Conservation (phyloP, 345 rosid genomes). For the Cochlearia excelsa region DNA sequence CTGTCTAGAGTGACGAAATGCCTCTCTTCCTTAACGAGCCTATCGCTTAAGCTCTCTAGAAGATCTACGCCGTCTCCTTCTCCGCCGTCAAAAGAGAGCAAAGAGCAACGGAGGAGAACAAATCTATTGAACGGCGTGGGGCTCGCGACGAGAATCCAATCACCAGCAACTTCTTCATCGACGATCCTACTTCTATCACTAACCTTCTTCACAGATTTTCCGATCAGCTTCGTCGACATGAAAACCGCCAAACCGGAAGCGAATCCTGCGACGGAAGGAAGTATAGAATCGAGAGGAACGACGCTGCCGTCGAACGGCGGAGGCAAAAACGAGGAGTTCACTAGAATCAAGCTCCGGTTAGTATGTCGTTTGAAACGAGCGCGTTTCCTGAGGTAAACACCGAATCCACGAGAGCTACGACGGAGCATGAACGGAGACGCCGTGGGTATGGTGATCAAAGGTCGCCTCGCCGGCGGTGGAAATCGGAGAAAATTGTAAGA, state of each 20-base stretch:
- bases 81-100: slow-evolving; percentile 41
- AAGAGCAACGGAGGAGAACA: slow-evolving; percentile 80
- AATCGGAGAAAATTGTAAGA: slow-evolving; percentile 20
- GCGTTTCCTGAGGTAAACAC: slow-evolving; percentile 44
- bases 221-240: slow-evolving; percentile 36
- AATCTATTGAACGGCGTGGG: slow-evolving; percentile 93
- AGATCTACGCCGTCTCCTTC: slow-evolving; percentile 27
- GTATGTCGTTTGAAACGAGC: slow-evolving; percentile 43
- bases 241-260: slow-evolving; percentile 59
- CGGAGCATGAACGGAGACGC: slow-evolving; percentile 36
- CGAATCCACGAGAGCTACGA: slow-evolving; percentile 37
- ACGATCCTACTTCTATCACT: slow-evolving; percentile 8
- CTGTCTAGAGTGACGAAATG: slow-evolving; percentile 69
- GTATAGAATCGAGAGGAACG: slow-evolving; percentile 41
- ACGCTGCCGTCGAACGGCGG: slow-evolving; percentile 44
- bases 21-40: slow-evolving; percentile 68
- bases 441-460: slow-evolving; percentile 29
- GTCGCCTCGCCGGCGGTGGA: slow-evolving; percentile 8
- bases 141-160: slow-evolving; percentile 73
- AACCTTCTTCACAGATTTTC: slow-evolving; percentile 8
- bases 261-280: slow-evolving; percentile 51
- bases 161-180: slow-evolving; percentile 48
- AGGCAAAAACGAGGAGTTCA: slow-evolving; percentile 36
- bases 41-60: slow-evolving; percentile 57
- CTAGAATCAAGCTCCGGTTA: slow-evolving; percentile 25